Conservation (phyloP, 2,329 filamentous ascomycete genomes). For the Colletotrichum shisoi region DNA sequence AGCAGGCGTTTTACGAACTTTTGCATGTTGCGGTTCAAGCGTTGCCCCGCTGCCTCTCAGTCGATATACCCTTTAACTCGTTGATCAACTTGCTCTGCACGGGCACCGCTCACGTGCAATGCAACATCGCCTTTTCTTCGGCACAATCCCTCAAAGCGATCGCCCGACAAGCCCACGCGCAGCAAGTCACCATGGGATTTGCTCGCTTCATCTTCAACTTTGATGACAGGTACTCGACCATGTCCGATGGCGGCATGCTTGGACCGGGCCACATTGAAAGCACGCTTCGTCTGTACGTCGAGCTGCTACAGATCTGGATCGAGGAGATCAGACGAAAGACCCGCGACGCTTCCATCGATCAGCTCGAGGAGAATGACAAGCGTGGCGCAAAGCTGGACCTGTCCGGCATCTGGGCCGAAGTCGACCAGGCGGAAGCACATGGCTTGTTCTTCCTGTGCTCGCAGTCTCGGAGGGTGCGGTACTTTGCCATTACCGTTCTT, state of each 20-base stretch:
- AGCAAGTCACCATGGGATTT: slow-evolving; percentile 96
- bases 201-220: slow-evolving; percentile 98
- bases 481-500: slow-evolving; percentile 90
- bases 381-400: slow-evolving; percentile 81
- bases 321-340: slow-evolving; percentile 92
- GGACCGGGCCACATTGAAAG: slow-evolving; percentile 94
- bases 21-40: slow-evolving; percentile 95
- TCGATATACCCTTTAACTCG: slow-evolving; percentile 90
- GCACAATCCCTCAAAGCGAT: slow-evolving; percentile 94
- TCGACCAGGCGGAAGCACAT: slow-evolving; percentile 96
- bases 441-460: slow-evolving; percentile 97
- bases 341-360: slow-evolving; percentile 72
- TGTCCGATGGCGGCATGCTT: slow-evolving; percentile 97
- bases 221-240: slow-evolving; percentile 94
- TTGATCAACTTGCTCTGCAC: slow-evolving; percentile 95
- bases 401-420: slow-evolving; percentile 87
- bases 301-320: slow-evolving; percentile 95
- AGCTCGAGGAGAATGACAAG: slow-evolving; percentile 72
- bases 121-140: slow-evolving; percentile 89
- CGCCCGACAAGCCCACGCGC: slow-evolving; percentile 88
- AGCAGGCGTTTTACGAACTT: slow-evolving; percentile 94
- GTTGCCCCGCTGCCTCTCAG: slow-evolving; percentile 88
- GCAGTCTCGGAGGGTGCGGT: slow-evolving; percentile 86
- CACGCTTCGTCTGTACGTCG: slow-evolving; percentile 89
- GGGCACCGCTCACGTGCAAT: slow-evolving; percentile 92